Base-by-base conservation (phyloP, 2,329 filamentous ascomycete genomes). In the Biscogniauxia marginata region DNA sequence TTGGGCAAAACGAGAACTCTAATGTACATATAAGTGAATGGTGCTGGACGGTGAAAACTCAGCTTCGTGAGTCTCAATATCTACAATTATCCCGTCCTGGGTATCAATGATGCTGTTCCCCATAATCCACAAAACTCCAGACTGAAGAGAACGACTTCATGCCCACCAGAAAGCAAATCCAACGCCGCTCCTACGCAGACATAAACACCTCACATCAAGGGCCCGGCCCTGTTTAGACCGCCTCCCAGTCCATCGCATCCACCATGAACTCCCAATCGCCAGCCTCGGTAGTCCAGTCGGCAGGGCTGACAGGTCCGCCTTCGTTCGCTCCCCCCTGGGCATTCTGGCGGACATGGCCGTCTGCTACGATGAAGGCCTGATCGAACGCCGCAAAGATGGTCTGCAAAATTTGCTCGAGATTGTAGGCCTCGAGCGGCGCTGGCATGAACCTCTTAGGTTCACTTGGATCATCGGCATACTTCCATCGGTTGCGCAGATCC, bases 401-500 rank as follows among this genome's bases (percentile, higher is more conserved):
- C 4, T 73, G 70, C 2, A 90, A 73, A 59, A 90, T 88, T 53
- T 74, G 74, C 21, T 83, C 78, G 9, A 90, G 73, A 53, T 88
- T 81, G 62, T 89, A 85, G 60, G 83, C 81, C 56, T 80, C 79
- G 2, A 90, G 73, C 20, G 78, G 76, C 13, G 71, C 67, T 20
- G 67, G 70, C 47, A 47, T 52, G 16, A 56, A 58, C 20, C 50
- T 60, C 3, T 34, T 23, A 0, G 53, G 43, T n/a, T 61, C 54
- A 2, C 49, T 53, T 23, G 20, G 49, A 46, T 82, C 78, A 39
- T 85, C 83, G 0, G 82, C 85, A 53, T 86, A 83, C 72, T 91
- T 91, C 88, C 88, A 91, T 8, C 84, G 77, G 62, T 91, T 91
- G 1, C 88, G 77, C 54, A 89, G 78, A 61, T 89, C 86, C 67